A percentile compares a stretch with the other conserved stretches of the same genome.
These are phyloP conservation scores for Raffaelea ambrosiae DNA, from an alignment of 2,329 filamentous ascomycete species.

Conservation along the genomic window DNA sequence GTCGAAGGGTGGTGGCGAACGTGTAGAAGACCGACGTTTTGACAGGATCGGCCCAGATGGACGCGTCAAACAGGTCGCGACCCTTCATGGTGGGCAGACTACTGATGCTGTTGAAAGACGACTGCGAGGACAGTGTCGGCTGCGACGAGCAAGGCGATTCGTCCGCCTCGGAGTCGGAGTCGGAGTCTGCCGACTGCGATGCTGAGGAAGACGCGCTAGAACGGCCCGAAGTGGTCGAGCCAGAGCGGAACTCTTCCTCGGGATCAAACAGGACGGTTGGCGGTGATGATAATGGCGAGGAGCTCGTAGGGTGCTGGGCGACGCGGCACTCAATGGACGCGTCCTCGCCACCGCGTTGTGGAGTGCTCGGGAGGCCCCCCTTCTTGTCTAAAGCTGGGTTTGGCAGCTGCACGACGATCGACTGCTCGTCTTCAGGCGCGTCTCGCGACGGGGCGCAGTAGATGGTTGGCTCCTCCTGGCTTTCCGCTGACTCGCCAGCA, in stretches of 20 bases:
- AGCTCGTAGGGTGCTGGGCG: constrained; percentile 21
- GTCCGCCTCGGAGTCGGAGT: constrained; percentile 31
- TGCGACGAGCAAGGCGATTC: constrained; percentile 33
- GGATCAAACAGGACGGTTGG: constrained; percentile 45
- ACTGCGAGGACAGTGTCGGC: constrained; percentile 20
- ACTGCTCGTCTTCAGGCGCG: background rate
- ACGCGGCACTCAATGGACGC: constrained; percentile 10
- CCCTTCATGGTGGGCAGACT: constrained; percentile 57
- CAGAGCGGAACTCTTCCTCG: constrained; percentile 25
- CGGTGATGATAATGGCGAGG: constrained; percentile 50
- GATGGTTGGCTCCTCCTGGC: background rate
- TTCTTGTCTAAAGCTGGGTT: background rate
- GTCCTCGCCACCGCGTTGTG: constrained; percentile 10
- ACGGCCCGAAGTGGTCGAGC: constrained; percentile 24
- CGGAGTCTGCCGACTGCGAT: constrained; percentile 4
- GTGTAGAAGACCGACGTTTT: constrained; percentile 65
- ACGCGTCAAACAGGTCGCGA: constrained; percentile 61
- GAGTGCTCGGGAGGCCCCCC: background rate
- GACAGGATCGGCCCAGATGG: constrained; percentile 59
- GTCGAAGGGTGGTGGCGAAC: constrained; percentile 59
- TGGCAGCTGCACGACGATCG: constrained; percentile 9
- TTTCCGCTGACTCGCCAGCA: background rate
- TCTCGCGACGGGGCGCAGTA: background rate
- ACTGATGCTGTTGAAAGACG: constrained; percentile 18
- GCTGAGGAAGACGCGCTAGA: constrained; percentile 26